Conservation (phyloP, 352 stramenopile species). For the Phytophthora multivora region DNA sequence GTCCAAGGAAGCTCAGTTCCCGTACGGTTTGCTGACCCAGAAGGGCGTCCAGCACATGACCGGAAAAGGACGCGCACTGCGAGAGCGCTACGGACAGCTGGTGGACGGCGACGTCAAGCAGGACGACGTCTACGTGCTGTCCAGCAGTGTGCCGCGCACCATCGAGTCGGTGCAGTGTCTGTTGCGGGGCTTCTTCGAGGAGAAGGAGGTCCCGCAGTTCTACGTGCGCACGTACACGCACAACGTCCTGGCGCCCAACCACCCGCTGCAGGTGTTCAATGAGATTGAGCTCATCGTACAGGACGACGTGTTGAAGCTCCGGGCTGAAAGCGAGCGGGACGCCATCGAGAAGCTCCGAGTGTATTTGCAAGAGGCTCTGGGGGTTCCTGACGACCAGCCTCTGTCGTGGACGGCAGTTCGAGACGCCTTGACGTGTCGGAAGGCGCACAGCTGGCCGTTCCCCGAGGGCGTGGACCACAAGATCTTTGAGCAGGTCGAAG, state of each 20-base stretch:
- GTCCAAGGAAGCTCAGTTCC: slow-evolving; percentile 43
- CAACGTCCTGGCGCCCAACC: slow-evolving; percentile 65
- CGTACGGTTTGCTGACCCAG: slow-evolving; percentile 65
- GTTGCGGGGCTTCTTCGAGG: slow-evolving; percentile 70
- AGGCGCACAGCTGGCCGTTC: slow-evolving; percentile 63
- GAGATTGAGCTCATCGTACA: slow-evolving; percentile 69
- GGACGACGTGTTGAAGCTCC: slow-evolving; percentile 51
- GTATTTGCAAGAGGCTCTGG: slow-evolving; percentile 50
- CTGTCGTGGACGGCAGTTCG: slow-evolving; percentile 80
- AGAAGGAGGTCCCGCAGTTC: slow-evolving; percentile 39
- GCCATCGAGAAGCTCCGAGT: slow-evolving; percentile 38
- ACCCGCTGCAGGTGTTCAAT: slow-evolving; percentile 72
- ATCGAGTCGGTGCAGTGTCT: slow-evolving; percentile 83
- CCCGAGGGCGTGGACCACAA: slow-evolving; percentile 70
- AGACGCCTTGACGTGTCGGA: slow-evolving; percentile 67
- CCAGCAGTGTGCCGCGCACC: slow-evolving; percentile 73
- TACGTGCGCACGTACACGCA: slow-evolving; percentile 65
- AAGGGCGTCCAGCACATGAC: slow-evolving; percentile 78
- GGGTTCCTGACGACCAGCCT: slow-evolving; percentile 45
- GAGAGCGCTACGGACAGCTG: slow-evolving; percentile 51
- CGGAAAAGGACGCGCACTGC: slow-evolving; percentile 54
- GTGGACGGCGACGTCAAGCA: slow-evolving; percentile 34
- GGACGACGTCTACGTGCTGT: slow-evolving; percentile 76
- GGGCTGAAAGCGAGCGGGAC: slow-evolving; percentile 34
- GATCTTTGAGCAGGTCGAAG: slow-evolving; percentile 60